phyloP scores from a whole-genome alignment of 1,139 yeast genomes.

The Meyerozyma athensensis region DNA sequence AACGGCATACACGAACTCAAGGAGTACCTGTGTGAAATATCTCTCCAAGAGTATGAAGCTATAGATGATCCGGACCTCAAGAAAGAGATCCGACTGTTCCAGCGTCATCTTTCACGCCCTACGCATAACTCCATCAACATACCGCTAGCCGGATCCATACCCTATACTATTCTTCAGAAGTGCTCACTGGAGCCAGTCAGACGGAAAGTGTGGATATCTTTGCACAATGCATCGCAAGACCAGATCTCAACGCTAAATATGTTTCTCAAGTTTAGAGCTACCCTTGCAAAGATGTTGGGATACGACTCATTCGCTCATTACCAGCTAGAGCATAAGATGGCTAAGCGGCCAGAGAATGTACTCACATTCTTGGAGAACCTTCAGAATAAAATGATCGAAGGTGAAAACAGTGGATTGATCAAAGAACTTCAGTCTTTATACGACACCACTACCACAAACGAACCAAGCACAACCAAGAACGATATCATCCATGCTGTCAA shows the following conservation, averaged over 20 bases:
- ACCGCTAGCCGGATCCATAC: constrained; percentile 67
- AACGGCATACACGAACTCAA: constrained; percentile 49
- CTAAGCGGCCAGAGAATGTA: constrained; percentile 75
- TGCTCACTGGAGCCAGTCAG: constrained; percentile 58
- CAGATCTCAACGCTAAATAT: constrained; percentile 60
- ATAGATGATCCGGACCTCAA: constrained; percentile 22
- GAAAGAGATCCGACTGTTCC: constrained; percentile 19
- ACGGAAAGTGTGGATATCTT: constrained; percentile 65
- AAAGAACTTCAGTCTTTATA: constrained; percentile 50
- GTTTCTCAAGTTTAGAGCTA: constrained; percentile 62
- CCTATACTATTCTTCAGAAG: constrained; percentile 60
- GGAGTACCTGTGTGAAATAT: constrained; percentile 34
- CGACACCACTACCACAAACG: constrained; percentile 3
- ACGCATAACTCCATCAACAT: constrained; percentile 25
- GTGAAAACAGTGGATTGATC: constrained; percentile 47
- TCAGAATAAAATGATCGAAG: constrained; percentile 31
- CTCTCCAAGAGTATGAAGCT: constrained; percentile 26
- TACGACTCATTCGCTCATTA: constrained; percentile 70
- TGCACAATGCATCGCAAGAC: constrained; percentile 53
- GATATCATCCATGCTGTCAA: constrained; percentile 47
- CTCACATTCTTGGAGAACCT: constrained; percentile 59
- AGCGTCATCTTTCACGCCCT: neutral
- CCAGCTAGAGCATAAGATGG: constrained; percentile 88
- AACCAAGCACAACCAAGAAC: neutral
- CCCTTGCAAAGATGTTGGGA: constrained; percentile 72